Evolutionary conservation across 768 basidiomycete species (phyloP).

Genomic region (Tulasnella sp.): DNA sequence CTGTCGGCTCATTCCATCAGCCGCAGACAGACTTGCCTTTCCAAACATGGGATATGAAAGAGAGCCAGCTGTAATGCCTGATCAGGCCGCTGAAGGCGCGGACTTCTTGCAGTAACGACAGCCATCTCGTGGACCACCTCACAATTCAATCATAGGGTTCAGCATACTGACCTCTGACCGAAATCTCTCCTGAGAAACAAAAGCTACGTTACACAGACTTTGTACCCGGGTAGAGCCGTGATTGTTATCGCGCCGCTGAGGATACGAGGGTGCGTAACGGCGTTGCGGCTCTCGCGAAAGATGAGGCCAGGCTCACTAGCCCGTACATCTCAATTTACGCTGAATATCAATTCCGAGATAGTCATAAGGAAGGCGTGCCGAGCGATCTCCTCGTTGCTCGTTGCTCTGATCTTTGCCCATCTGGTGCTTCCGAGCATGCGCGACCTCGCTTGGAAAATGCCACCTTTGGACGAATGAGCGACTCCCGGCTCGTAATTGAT

Average conservation of each 20-base stretch:
- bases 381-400: not conserved
- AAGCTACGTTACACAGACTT: not conserved
- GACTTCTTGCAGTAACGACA: not conserved
- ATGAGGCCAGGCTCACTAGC: not conserved
- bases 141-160: not conserved
- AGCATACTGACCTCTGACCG: not conserved
- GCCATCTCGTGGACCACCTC: not conserved
- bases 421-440: not conserved
- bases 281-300: not conserved
- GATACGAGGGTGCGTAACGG: not conserved
- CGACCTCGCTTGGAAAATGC: not conserved
- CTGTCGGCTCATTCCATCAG: not conserved
- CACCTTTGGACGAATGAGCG: not conserved
- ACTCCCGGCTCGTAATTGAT: not conserved
- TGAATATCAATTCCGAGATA: conserved; percentile 4
- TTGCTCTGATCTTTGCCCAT: not conserved
- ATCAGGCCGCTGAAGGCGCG: not conserved
- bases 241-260: not conserved
- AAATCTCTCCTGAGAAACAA: not conserved
- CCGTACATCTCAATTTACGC: conserved; percentile 4
- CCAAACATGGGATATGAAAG: not conserved
- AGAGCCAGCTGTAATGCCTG: not conserved
- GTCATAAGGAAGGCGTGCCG: not conserved
- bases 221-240: not conserved
- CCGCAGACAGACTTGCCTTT: not conserved